Conservation (phyloP, 257 asterid species). For the Solanum piurae region DNA sequence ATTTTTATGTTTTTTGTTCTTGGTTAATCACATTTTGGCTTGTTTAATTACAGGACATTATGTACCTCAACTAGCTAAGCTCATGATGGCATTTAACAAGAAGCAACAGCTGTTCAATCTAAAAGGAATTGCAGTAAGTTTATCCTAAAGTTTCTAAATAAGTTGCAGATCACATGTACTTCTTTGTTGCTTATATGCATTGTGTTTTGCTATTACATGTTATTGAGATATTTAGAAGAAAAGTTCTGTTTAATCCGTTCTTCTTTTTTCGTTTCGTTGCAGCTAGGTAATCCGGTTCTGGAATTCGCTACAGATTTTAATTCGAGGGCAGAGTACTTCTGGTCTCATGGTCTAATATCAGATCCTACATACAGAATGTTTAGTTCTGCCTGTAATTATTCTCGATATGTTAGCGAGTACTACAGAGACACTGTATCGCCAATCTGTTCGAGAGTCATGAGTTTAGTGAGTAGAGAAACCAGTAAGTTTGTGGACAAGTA, state of each 20-base stretch:
- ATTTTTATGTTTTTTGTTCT: neutral
- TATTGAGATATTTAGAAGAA: neutral
- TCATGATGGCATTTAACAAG: slow-evolving; percentile 45
- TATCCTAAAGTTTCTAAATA: neutral
- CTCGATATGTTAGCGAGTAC: slow-evolving; percentile 51
- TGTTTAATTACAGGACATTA: slow-evolving; percentile 42
- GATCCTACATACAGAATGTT: slow-evolving; percentile 49
- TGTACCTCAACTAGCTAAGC: slow-evolving; percentile 62
- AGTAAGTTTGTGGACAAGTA: slow-evolving; percentile 57
- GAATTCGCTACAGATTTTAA: slow-evolving; percentile 55
- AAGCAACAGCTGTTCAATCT: slow-evolving; percentile 38
- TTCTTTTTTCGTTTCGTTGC: slow-evolving; percentile 1
- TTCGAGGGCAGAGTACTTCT: slow-evolving; percentile 58
- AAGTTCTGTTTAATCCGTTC: neutral
- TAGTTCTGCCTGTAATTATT: slow-evolving; percentile 49
- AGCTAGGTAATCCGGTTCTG: slow-evolving; percentile 74
- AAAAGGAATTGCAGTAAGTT: slow-evolving; percentile 62
- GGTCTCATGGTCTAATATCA: slow-evolving; percentile 78
- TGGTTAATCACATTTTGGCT: neutral
- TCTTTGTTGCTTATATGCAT: neutral
- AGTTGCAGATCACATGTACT: neutral
- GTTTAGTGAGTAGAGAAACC: slow-evolving; percentile 47
- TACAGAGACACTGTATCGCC: slow-evolving; percentile 40
- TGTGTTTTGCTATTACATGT: neutral
- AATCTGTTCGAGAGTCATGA: slow-evolving; percentile 40